A percentile compares a stretch with the other conserved stretches of the same genome.
Conservation (phyloP, 495 filamentous ascomycete genomes). For the Pyrenopolyporus hunteri region DNA sequence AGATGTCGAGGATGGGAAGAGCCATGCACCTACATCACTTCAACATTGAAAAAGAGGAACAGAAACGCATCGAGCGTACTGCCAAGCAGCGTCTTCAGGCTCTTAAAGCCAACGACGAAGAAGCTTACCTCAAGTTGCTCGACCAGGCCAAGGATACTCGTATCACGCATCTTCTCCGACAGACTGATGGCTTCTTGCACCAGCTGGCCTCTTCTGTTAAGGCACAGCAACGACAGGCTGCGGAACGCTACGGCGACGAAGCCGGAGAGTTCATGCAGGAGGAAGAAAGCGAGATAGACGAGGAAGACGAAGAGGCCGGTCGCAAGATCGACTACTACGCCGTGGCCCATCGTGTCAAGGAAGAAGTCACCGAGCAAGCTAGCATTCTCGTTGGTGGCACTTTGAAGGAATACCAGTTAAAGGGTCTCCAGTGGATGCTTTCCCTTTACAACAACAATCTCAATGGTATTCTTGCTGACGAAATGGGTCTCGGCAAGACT, state of each 20-base stretch:
- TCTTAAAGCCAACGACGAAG: constrained; percentile 97
- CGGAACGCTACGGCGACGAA: constrained; percentile 75
- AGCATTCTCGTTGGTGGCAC: constrained; percentile 85
- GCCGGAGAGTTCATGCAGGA: constrained; percentile 60
- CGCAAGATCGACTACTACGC: constrained; percentile 96
- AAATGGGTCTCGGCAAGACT: constrained; percentile 99
- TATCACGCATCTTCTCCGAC: constrained; percentile 93
- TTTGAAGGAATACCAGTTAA: constrained; percentile 96
- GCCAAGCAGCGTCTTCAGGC: constrained; percentile 99
- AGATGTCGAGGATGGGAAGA: constrained; percentile 83
- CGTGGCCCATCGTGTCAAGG: constrained; percentile 93
- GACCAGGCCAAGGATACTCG: constrained; percentile 98
- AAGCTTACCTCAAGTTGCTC: constrained; percentile 94
- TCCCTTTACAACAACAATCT: constrained; percentile 99
- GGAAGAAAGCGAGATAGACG: constrained; percentile 64
- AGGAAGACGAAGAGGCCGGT: constrained; percentile 72
- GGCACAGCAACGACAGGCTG: constrained; percentile 83
- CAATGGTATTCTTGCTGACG: constrained; percentile 96
- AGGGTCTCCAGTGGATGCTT: constrained; percentile 99
- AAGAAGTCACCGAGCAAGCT: constrained; percentile 84
- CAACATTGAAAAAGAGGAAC: constrained; percentile 98
- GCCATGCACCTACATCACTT: constrained; percentile 88
- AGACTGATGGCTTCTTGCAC: constrained; percentile 95
- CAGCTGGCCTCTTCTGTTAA: constrained; percentile 94
- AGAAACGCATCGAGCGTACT: constrained; percentile 93